These are phyloP conservation scores for Apiotrichum siamense DNA, from an alignment of 1,284 basidiomycete genomes.

Conservation along the genomic window DNA sequence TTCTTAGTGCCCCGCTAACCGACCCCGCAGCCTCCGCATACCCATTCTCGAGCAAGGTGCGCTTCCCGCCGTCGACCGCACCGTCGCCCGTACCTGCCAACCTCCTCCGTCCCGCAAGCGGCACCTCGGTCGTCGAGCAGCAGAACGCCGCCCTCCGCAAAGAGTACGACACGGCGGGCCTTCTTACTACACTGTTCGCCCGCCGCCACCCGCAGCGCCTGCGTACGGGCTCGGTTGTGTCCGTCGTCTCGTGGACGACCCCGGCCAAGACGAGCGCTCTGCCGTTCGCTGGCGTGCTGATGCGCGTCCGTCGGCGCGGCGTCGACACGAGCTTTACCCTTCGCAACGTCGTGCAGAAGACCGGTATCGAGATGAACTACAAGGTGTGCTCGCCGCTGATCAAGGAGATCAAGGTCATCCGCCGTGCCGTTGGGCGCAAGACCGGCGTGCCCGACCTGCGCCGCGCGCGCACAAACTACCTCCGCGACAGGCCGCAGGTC, in stretches of 20 bases:
- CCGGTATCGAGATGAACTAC: conserved; percentile 85
- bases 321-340: conserved; percentile 74
- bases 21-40: conserved; percentile 51
- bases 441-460: conserved; percentile 35
- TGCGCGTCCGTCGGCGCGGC: conserved; percentile 71
- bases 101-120: conserved; percentile 53
- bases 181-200: conserved; percentile 65
- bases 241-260: conserved; percentile 53
- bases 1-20: background rate
- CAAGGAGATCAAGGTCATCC: conserved; percentile 69
- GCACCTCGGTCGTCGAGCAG: conserved; percentile 72
- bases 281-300: conserved; percentile 76
- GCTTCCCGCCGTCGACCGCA: conserved; percentile 53
- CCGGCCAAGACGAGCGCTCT: conserved; percentile 57
- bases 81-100: conserved; percentile 33
- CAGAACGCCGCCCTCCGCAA: conserved; percentile 61
- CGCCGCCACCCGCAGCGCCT: conserved; percentile 62
- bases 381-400: conserved; percentile 75
- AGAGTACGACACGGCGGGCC: conserved; percentile 60
- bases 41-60: conserved; percentile 66
- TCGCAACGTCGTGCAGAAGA: conserved; percentile 79
- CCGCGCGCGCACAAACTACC: conserved; percentile 42
- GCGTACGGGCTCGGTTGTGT: conserved; percentile 71
- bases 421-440: conserved; percentile 35
- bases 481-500: conserved; percentile 41